Base-by-base conservation (phyloP, 257 asterid species). In the Agastache rugosa region DNA sequence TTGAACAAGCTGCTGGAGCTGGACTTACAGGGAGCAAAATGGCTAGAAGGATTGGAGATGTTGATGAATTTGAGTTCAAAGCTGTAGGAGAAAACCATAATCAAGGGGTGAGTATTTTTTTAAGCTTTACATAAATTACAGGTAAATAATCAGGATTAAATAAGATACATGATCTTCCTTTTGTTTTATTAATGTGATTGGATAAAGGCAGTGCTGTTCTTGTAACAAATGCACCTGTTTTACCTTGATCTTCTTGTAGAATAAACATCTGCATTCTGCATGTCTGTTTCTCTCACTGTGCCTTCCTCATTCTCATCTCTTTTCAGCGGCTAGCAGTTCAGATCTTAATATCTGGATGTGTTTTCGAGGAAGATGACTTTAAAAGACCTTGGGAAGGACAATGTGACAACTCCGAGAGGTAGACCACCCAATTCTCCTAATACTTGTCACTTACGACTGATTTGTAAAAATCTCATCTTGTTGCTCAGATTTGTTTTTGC, bases 11-110 rank as follows among this genome's bases (percentile, higher is more conserved):
- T 88, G 99, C 99, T 81, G 99, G 98, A 85, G 99, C 98, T 79
- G 98, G 99, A 81, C 99, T 95, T 82, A 88, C 98, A 5, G 98
- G 99, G 74, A 85, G 78, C 80, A 95, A 95, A 86, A 87, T 92
- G 96, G 96, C 98, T 27, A 85, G 97, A 88, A 92, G 97, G 77
- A 91, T 83, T 1, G 99, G 98, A 20, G 99, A 89, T 56, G 85
- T 90, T 80, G 99, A 95, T 79, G 99, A 86, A 84, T 95, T 95
- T 80, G 97, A 90, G 86, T 95, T 95, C 89, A 90, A 87, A 83
- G 84, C 85, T 66, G 72, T 90, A 8, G 98, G 98, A 70, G 91
- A 91, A 79, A 92, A 88, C 82, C 98, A 89, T 85, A 95, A 86
- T 88, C 94, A 95, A 85, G 99, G 99, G 73, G 99, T 92, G 86